These are phyloP conservation scores for Phytopythium mirpurense DNA, from an alignment of 352 stramenopile genomes.

Conservation along the genomic window DNA sequence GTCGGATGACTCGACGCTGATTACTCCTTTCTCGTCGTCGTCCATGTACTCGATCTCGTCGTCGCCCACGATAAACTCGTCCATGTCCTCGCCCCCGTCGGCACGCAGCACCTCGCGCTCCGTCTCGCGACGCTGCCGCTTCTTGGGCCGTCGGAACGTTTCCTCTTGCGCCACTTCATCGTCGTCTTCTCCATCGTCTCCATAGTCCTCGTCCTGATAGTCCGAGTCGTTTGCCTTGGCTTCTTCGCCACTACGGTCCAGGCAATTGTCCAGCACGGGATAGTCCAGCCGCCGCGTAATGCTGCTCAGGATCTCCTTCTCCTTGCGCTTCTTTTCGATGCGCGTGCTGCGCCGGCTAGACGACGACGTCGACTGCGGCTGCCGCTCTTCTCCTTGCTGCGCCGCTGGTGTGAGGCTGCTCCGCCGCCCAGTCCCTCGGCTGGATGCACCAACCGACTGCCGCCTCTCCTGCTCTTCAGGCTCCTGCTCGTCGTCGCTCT, in stretches of 20 bases:
- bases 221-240: conserved; percentile 18
- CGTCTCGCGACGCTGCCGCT: conserved; percentile 13
- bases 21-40: conserved; percentile 69
- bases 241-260: conserved; percentile 33
- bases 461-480: conserved; percentile 11
- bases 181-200: conserved; percentile 29
- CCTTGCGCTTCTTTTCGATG: conserved; percentile 46
- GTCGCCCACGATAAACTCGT: conserved; percentile 77
- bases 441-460: conserved; percentile 18
- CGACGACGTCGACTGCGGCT: conserved; percentile 32
- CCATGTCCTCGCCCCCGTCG: conserved; percentile 60
- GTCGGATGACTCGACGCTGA: conserved; percentile 46
- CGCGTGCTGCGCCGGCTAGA: conserved; percentile 52
- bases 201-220: conserved; percentile 23
- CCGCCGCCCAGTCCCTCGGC: conserved; percentile 10
- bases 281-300: conserved; percentile 53
- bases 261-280: conserved; percentile 58
- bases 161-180: conserved; percentile 18
- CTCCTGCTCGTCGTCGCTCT: conserved; percentile 48
- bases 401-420: conserved; percentile 6
- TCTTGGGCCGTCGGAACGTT: conserved; percentile 9
- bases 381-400: conserved; percentile 12
- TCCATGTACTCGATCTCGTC: conserved; percentile 87
- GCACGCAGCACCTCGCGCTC: conserved; percentile 34
- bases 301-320: conserved; percentile 33